Base-by-base conservation (phyloP, 768 basidiomycete genomes). In the Collybia sp. region DNA sequence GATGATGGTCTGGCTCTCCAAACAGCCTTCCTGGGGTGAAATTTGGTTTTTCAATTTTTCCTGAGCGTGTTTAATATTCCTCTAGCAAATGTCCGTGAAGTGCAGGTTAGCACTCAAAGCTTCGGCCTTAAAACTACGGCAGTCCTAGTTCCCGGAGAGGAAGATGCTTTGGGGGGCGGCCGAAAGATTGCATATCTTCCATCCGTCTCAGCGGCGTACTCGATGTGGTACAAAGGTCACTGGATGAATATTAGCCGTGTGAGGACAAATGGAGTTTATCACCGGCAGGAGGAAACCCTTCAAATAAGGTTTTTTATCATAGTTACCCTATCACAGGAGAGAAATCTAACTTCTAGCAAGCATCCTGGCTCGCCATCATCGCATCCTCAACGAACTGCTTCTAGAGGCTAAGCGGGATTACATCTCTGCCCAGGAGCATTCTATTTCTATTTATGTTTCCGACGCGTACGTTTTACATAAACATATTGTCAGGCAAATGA, bases 1-100 rank as follows among this genome's bases (percentile, higher is more conserved):
- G 86, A 69, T 87, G 52, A 73, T 84, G 72, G 62, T 71, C 34
- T 88, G 85, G 85, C 59, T 87, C 0, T 77, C 81, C 5, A 70
- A 70, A 41, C 79, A 79, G 36, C 73, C 79, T 16, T 66, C 73
- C 13, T 86, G 81, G 81, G 63, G 72, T 75, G 49, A 55, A 77
- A 63, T 5, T 39, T 2, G 18, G 5, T 17, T 18, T n/a, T 4
- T 20, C 12, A 19, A 37, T 43, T 31, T 33, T 30, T 17, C n/a
- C 33, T 46, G 12, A 52, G 33, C 6, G n/a, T 48, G 62, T 60
- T 59, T 53, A 15, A 53, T 54, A 49, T 30, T 45, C 47, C 16
- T 43, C 43, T 19, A 43, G 38, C 45, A 35, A 18, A 34, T 60
- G 60, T 52, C 42, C 50, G 44, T 15, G n/a, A 43, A 0, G 20